A percentile compares a stretch with the other conserved stretches of the same genome.
Conservation (phyloP, 2,329 filamentous ascomycete genomes). For the Stachybotrys echinatus region DNA sequence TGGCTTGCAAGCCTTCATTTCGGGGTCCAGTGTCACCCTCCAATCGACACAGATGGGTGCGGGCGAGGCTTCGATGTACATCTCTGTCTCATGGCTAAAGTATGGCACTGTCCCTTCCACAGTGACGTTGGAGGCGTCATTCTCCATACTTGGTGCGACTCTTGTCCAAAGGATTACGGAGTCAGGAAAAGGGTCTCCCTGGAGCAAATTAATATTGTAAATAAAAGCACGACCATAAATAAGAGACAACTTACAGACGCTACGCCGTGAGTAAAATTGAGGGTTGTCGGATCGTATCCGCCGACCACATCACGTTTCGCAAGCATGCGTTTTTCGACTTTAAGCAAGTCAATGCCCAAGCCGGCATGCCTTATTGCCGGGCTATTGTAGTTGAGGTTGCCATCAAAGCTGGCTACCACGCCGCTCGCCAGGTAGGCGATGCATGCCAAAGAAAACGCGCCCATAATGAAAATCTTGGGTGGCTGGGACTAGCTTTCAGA, state of each 20-base stretch:
- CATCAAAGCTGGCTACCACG: slow-evolving; percentile 12
- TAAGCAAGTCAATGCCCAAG: slow-evolving; percentile 60
- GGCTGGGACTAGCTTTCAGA: no score
- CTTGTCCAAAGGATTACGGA: slow-evolving; percentile 53
- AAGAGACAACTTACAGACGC: slow-evolving; percentile 23
- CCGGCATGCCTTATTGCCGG: slow-evolving; percentile 59
- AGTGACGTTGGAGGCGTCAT: slow-evolving; percentile 36
- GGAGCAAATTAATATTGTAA: not conserved
- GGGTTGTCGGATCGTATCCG: slow-evolving; percentile 34
- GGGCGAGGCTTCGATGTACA: slow-evolving; percentile 34
- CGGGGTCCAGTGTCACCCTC: slow-evolving; percentile 45
- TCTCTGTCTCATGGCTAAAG: slow-evolving; percentile 42
- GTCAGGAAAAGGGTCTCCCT: slow-evolving; percentile 45
- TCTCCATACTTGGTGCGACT: slow-evolving; percentile 30
- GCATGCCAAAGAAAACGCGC: no score
- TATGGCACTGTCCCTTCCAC: slow-evolving; percentile 36
- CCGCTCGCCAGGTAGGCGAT: slow-evolving; percentile 1
- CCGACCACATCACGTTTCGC: slow-evolving; percentile 32
- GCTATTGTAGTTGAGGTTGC: slow-evolving; percentile 63
- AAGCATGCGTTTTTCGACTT: slow-evolving; percentile 18
- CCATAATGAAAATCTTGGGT: no score
- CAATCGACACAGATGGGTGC: slow-evolving; percentile 64
- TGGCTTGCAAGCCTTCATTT: slow-evolving; percentile 21
- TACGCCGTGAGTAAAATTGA: slow-evolving; percentile 62
- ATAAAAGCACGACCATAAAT: no score